These are phyloP conservation scores for Chloropicon primus DNA, from an alignment of 139 green algal genomes.

Conservation along the genomic window DNA sequence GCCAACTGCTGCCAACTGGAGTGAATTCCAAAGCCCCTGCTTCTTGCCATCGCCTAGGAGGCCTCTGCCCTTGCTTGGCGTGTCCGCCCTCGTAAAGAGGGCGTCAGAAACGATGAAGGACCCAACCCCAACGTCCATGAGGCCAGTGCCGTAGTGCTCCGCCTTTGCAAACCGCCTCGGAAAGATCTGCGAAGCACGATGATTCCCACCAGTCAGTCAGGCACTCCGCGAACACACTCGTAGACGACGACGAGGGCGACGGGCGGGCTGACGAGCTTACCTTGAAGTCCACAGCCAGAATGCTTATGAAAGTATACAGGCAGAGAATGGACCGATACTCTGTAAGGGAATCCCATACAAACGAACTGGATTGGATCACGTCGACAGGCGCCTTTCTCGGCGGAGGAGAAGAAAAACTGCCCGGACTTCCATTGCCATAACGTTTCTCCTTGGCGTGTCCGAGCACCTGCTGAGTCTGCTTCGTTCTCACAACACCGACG, in stretches of 20 bases:
- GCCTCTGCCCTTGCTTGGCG: not conserved
- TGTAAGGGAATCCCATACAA: not conserved
- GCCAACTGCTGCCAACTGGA: slow-evolving; percentile 19
- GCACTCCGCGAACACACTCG: too few species aligned
- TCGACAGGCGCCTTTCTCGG: too few species aligned
- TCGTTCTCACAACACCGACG: not conserved
- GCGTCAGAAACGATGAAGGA: slow-evolving; percentile 53
- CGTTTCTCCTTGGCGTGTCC: too few species aligned
- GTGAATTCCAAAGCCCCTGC: not conserved
- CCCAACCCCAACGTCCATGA: slow-evolving; percentile 86
- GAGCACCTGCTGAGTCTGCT: not conserved
- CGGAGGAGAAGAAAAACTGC: too few species aligned
- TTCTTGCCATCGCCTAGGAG: not conserved
- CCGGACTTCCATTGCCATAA: too few species aligned
- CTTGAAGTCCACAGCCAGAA: slow-evolving; percentile 84
- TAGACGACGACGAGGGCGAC: too few species aligned
- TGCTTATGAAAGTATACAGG: slow-evolving; percentile 47
- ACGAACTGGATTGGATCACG: too few species aligned
- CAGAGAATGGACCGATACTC: not conserved
- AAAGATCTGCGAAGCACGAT: too few species aligned
- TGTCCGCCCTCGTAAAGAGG: slow-evolving; percentile 29
- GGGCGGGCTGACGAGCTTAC: too few species aligned
- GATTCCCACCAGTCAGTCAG: too few species aligned
- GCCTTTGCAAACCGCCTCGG: slow-evolving; percentile 26
- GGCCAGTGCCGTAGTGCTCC: slow-evolving; percentile 49